Percentiles rank a stretch among this genome's conserved stretches.
Conservation (phyloP, 2,329 filamentous ascomycete genomes). For the Aureobasidium lini region DNA sequence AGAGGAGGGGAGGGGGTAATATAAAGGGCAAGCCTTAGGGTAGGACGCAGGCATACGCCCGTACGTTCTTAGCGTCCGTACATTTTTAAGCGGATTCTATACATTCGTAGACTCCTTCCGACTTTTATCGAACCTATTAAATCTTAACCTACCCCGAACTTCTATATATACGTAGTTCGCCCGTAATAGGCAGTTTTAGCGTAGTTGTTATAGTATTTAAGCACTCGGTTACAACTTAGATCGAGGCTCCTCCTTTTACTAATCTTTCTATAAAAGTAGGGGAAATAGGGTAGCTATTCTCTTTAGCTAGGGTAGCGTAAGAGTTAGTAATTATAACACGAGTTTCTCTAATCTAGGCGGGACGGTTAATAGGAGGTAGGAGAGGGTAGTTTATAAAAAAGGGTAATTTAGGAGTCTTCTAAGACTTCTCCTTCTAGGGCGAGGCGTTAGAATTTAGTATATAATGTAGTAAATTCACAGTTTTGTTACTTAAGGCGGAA, state of each 20-base stretch:
- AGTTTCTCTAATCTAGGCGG: neutral
- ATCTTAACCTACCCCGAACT: too few relatives aligned
- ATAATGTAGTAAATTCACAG: neutral
- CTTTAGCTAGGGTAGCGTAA: neutral
- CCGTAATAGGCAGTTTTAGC: neutral
- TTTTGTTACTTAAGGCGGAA: neutral
- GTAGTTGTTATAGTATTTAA: neutral
- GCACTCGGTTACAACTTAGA: neutral
- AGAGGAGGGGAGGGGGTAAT: too few relatives aligned
- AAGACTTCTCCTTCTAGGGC: neutral
- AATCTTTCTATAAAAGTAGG: neutral
- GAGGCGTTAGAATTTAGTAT: neutral
- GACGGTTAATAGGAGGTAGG: neutral
- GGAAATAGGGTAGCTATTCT: neutral
- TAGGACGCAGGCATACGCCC: too few relatives aligned
- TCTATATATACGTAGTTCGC: too few relatives aligned
- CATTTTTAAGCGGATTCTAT: too few relatives aligned
- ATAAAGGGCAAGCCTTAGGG: too few relatives aligned
- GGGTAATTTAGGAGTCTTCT: neutral
- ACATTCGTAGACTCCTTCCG: too few relatives aligned
- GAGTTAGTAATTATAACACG: neutral
- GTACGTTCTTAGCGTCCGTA: too few relatives aligned
- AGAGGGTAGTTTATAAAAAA: neutral
- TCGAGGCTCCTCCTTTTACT: neutral
- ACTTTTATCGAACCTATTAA: too few relatives aligned